phyloP scores from a whole-genome alignment of 2,329 filamentous ascomycete genomes.

The Xylaria sp. region DNA sequence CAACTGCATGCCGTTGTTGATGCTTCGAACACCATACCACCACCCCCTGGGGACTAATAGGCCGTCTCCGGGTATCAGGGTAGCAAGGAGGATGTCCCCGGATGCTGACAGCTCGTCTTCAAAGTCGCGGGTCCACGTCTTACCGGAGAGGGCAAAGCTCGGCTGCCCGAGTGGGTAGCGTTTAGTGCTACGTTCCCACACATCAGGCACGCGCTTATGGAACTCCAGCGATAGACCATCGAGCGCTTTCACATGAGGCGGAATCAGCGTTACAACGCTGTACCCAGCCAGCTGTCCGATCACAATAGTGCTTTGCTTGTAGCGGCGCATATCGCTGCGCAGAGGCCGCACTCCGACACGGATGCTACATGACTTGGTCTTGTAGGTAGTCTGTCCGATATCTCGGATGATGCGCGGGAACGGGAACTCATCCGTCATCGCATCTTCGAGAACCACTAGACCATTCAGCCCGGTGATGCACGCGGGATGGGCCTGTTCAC shows the following conservation, averaged over 20 bases:
- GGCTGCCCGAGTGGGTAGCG: not conserved
- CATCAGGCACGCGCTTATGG: not conserved
- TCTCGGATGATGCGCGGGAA: constrained; percentile 21
- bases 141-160: not conserved
- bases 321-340: constrained; percentile 16
- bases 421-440: constrained; percentile 26
- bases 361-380: constrained; percentile 21
- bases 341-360: constrained; percentile 24
- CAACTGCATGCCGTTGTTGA: constrained; percentile 20
- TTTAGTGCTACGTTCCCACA: not conserved
- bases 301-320: constrained; percentile 13
- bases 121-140: constrained; percentile 17
- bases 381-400: constrained; percentile 18
- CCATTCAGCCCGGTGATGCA: constrained; percentile 14
- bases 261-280: constrained; percentile 22
- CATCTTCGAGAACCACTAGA: constrained; percentile 13
- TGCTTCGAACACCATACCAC: constrained; percentile 24
- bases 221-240: constrained; percentile 9
- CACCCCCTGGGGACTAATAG: constrained; percentile 27
- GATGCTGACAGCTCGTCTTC: constrained; percentile 17
- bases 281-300: constrained; percentile 27
- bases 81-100: constrained; percentile 9
- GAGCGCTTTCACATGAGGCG: constrained; percentile 7
- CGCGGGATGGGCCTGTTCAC: not conserved
- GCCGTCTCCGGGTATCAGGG: constrained; percentile 14